Percentiles rank a stretch among this genome's conserved stretches.
phyloP scores from a whole-genome alignment of 192 early-diverging fungal genomes.

The Coemansia erecta region DNA sequence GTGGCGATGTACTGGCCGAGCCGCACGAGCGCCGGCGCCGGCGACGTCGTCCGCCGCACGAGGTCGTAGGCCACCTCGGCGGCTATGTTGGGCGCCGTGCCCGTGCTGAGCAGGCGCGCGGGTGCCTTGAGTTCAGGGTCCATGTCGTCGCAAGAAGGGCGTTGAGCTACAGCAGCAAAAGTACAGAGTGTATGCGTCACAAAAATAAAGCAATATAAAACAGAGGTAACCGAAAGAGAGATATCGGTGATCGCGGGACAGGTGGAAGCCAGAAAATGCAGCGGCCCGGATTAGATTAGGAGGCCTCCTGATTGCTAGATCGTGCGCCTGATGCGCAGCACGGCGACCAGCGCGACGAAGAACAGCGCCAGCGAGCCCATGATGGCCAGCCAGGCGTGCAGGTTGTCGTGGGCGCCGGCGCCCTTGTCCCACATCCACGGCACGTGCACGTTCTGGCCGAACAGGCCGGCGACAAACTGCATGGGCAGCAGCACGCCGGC shows the following conservation, averaged over 20 bases:
- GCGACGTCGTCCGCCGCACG: neutral
- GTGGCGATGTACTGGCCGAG: constrained; percentile 30
- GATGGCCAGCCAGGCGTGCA: constrained; percentile 56
- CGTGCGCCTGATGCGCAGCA: constrained; percentile 7
- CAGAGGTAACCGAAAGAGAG: neutral
- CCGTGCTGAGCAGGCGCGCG: constrained; percentile 23
- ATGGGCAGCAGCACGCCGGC: constrained; percentile 54
- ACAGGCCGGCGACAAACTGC: constrained; percentile 63
- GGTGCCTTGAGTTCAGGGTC: constrained; percentile 11
- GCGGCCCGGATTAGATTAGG: too few relatives aligned
- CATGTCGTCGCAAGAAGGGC: neutral
- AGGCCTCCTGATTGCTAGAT: too few relatives aligned
- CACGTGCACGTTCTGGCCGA: constrained; percentile 66
- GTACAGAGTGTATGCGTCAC: too few relatives aligned
- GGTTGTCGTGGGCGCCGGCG: constrained; percentile 15
- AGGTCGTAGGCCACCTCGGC: constrained; percentile 33
- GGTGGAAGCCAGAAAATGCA: too few relatives aligned
- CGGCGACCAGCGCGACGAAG: constrained; percentile 27
- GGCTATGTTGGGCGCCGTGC: constrained; percentile 15
- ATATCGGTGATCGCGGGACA: too few relatives aligned
- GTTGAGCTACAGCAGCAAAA: neutral
- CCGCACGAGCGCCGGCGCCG: constrained; percentile 1
- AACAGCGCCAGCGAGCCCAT: constrained; percentile 44
- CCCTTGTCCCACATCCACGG: constrained; percentile 53
- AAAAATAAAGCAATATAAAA: constrained; percentile 8